Evolutionary conservation across 352 stramenopile species (phyloP), one percentile per base, ranked within the genome.

Genomic region (Globisporangium paroecandrum): DNA sequence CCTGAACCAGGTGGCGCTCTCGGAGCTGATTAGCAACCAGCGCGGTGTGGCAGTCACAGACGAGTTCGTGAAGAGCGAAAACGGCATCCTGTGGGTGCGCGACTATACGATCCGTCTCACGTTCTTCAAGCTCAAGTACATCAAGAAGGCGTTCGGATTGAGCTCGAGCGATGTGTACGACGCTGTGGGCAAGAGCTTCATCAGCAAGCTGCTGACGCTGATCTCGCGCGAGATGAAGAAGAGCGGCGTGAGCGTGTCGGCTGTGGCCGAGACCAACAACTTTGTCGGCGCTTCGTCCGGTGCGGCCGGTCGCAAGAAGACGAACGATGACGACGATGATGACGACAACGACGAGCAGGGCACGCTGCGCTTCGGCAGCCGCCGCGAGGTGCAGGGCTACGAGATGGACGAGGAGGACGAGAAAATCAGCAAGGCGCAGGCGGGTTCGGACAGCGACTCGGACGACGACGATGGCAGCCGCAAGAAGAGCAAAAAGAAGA

Each of bases 41-140:
- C 77, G 90, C 46, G 97, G 97, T 69, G 88, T 99, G 66, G 79
- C 82, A 24, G 93, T 99, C 22, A 87, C 87, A 70, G 97, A 99
- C 71, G 79, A 90, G 54, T 90, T 99, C 53, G 76, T 89, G 57
- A 89, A 88, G 63, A 95, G 83, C 68, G 89, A 91, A 64, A 97
- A 95, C 67, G 86, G 87, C 58, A 90, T 95, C 58, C 69, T 93
- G 51, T 99, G 97, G 96, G 89, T 99, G 67, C 92, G 98, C 32
- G 94, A 98, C 66, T 99, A 99, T 81, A 95, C 93, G 56, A 94
- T 99, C 24, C 90, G 86, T 27, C 78, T 99, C 10, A 97, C 93
- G 38, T 89, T 99, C 41, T 97, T 98, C 77, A 81, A 89, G 36
- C 81, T 94, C 24, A 95, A 98, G 79, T 79, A 97, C 58, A 99